These are phyloP conservation scores for Cucumis cinereus DNA, from an alignment of 306 rosid species.

Conservation along the genomic window DNA sequence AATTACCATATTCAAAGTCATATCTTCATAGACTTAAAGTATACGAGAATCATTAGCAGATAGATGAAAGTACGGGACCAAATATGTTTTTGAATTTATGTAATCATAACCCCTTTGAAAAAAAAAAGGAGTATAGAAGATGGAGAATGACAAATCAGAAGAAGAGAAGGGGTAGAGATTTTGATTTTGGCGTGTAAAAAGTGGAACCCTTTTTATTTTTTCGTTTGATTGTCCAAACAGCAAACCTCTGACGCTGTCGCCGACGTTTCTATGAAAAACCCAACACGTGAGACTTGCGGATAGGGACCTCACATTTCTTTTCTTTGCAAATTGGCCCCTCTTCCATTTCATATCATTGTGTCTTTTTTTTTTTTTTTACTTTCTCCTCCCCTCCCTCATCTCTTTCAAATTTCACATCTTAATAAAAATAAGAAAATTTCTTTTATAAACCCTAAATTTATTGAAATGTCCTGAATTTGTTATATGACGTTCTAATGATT, in stretches of 20 bases:
- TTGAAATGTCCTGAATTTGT: no score
- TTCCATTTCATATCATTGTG: not conserved
- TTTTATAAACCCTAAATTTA: no score
- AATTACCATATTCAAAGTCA: no score
- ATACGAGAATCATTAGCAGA: not conserved
- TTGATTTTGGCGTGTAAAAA: slow-evolving; percentile 1
- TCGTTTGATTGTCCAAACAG: not conserved
- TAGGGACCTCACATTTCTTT: not conserved
- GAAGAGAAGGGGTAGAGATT: not conserved
- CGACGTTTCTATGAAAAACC: not conserved
- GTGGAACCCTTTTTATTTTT: not conserved
- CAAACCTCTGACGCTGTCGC: slow-evolving; percentile 2
- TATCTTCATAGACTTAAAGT: not conserved
- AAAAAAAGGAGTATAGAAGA: no score
- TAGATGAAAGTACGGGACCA: not conserved
- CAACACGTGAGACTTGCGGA: not conserved
- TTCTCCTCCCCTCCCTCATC: not conserved
- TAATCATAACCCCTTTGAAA: not conserved
- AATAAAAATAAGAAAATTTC: no score
- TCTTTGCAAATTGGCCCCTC: not conserved
- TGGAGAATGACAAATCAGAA: not conserved
- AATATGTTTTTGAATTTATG: not conserved
- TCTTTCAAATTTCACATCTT: no score
- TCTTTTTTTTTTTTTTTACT: not conserved
- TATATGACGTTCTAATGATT: no score